These are phyloP conservation scores for Lachancea thermotolerans DNA, from an alignment of 805 yeast species.

Conservation along the genomic window DNA sequence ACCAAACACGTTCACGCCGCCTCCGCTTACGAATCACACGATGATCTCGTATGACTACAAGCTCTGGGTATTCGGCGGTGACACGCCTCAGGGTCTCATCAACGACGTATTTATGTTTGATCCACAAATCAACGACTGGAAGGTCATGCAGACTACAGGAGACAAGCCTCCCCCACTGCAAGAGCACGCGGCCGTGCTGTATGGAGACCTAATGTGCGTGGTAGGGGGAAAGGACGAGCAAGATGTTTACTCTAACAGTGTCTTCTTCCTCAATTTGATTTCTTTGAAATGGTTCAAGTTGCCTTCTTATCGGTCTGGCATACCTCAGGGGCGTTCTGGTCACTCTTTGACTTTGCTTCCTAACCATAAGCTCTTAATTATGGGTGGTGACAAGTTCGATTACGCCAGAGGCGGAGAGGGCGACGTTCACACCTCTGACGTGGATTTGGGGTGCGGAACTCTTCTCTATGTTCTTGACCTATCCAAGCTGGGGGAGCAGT, in stretches of 20 bases:
- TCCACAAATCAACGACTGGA: conserved; percentile 63
- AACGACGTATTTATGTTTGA: conserved; percentile 80
- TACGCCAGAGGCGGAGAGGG: conserved; percentile 44
- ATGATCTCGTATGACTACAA: conserved; percentile 75
- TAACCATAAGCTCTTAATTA: conserved; percentile 62
- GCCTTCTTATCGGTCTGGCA: conserved; percentile 35
- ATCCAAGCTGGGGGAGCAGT: conserved; percentile 28
- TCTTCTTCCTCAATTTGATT: conserved; percentile 70
- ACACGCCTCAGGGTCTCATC: conserved; percentile 61
- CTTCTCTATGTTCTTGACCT: conserved; percentile 61
- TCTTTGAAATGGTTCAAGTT: conserved; percentile 68
- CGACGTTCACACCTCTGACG: conserved; percentile 47
- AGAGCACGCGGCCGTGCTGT: conserved; percentile 82
- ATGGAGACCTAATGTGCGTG: conserved; percentile 70
- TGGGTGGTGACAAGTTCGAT: conserved; percentile 89
- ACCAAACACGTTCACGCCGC: conserved; percentile 45
- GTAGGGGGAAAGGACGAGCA: conserved; percentile 82
- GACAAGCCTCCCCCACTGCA: conserved; percentile 72
- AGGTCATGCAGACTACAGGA: conserved; percentile 51
- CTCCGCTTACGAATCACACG: conserved; percentile 86
- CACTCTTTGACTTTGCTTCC: conserved; percentile 73
- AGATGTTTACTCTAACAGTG: conserved; percentile 59
- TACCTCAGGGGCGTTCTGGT: conserved; percentile 84
- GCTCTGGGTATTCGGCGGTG: conserved; percentile 89
- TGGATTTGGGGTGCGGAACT: conserved; percentile 50